Conservation (phyloP, 2,329 filamentous ascomycete species). For the Sporothrix brunneoviolacea region DNA sequence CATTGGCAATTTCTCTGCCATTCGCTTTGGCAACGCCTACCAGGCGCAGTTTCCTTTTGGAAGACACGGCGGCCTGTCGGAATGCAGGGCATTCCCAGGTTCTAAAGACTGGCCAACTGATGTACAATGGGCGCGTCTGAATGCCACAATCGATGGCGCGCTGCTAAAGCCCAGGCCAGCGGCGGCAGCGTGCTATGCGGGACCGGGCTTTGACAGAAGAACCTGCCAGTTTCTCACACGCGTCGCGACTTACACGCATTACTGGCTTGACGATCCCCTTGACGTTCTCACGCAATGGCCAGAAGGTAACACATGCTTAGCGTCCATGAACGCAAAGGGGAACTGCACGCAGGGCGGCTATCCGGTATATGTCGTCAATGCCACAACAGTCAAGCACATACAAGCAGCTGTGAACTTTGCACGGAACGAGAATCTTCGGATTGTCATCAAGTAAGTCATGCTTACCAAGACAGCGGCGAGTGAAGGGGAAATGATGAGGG, state of each 20-base stretch:
- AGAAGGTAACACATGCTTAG: constrained; percentile 27
- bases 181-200: constrained; percentile 27
- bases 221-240: constrained; percentile 26
- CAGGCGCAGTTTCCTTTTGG: too few species aligned
- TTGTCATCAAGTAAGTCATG: constrained; percentile 29
- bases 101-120: constrained; percentile 25
- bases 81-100: constrained; percentile 27
- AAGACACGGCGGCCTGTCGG: not conserved
- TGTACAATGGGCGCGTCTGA: constrained; percentile 25
- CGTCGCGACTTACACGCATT: constrained; percentile 24
- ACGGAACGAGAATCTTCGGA: constrained; percentile 28
- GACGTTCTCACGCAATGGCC: constrained; percentile 27
- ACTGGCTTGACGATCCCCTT: constrained; percentile 29
- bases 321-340: constrained; percentile 9
- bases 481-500: too few species aligned
- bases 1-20: constrained; percentile 11
- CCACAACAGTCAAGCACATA: constrained; percentile 29
- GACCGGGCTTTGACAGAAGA: constrained; percentile 21
- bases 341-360: constrained; percentile 31
- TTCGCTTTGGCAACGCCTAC: constrained; percentile 8
- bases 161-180: constrained; percentile 28
- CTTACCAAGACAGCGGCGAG: not conserved
- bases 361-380: constrained; percentile 32
- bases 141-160: constrained; percentile 25
- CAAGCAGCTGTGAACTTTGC: constrained; percentile 28